Evolutionary conservation across 805 yeast species (phyloP).

Genomic region (Scheffersomyces amazonensis): DNA sequence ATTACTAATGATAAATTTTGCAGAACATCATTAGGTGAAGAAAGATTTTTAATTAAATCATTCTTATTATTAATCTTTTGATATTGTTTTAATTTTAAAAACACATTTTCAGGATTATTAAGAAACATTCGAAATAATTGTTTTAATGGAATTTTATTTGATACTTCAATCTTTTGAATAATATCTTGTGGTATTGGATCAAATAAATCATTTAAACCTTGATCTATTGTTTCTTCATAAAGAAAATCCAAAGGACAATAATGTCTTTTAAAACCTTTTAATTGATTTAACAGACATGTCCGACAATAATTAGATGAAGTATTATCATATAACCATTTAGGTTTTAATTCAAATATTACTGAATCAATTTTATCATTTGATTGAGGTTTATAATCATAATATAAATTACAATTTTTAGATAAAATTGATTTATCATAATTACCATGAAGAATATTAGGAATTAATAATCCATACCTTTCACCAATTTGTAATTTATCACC

Average conservation of each 20-base stretch:
- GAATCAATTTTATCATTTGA: constrained; percentile 9
- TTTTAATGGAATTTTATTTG: constrained; percentile 30
- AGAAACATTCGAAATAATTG: constrained; percentile 32
- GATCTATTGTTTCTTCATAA: constrained; percentile 23
- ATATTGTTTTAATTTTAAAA: constrained; percentile 30
- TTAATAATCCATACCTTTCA: constrained; percentile 42
- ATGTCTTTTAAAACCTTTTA: constrained; percentile 28
- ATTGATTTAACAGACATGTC: constrained; percentile 51
- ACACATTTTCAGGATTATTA: constrained; percentile 23
- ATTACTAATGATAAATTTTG: constrained; percentile 41
- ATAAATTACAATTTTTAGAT: constrained; percentile 36
- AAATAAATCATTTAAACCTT: constrained; percentile 34
- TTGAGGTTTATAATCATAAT: constrained; percentile 4
- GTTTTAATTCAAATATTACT: constrained; percentile 50
- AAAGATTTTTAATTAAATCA: constrained; percentile 28
- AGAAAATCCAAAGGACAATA: constrained; percentile 50
- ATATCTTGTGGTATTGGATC: constrained; percentile 16
- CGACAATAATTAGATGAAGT: constrained; percentile 46
- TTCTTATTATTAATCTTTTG: constrained; percentile 31
- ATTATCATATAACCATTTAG: constrained; percentile 57
- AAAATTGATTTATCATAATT: constrained; percentile 21
- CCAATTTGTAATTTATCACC: constrained; percentile 29
- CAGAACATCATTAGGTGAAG: constrained; percentile 36
- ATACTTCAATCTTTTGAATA: constrained; percentile 14
- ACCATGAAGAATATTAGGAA: constrained; percentile 40